phyloP scores from a whole-genome alignment of 2,329 filamentous ascomycete genomes.

The Penicillium sclerotigenum region DNA sequence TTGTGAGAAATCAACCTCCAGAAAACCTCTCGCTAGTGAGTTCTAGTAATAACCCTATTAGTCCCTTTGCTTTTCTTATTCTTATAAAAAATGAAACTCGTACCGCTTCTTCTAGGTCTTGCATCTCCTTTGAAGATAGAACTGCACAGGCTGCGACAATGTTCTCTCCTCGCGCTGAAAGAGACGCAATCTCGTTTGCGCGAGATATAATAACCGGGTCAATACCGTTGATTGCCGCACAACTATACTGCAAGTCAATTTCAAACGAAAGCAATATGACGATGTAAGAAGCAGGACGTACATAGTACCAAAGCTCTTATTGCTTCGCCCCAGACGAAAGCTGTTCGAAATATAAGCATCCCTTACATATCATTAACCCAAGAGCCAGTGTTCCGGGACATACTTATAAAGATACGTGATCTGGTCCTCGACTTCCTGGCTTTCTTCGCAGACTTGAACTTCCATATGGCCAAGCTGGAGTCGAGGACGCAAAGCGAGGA shows the following conservation, averaged over 20 bases:
- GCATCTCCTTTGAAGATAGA: constrained; percentile 61
- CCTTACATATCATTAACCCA: not conserved
- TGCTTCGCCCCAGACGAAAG: constrained; percentile 62
- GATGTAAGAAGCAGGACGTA: constrained; percentile 25
- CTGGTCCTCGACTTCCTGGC: constrained; percentile 49
- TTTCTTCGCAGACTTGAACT: constrained; percentile 45
- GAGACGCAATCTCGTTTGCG: constrained; percentile 68
- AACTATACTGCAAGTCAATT: constrained; percentile 45
- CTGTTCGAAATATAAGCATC: constrained; percentile 29
- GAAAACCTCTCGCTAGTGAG: constrained; percentile 17
- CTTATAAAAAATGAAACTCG: constrained; percentile 15
- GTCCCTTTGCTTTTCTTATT: not conserved
- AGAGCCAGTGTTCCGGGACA: not conserved
- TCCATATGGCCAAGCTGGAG: constrained; percentile 61
- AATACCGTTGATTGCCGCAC: constrained; percentile 83
- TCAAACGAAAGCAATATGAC: not conserved
- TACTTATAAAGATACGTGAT: constrained; percentile 67
- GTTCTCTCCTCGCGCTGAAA: constrained; percentile 71
- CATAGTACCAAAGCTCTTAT: constrained; percentile 77
- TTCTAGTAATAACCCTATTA: constrained; percentile 12
- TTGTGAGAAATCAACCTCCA: constrained; percentile 15
- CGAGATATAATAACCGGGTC: constrained; percentile 67
- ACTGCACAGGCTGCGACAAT: constrained; percentile 68
- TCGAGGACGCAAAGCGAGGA: constrained; percentile 46
- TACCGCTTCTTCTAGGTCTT: constrained; percentile 66